Percentiles rank a stretch among this genome's conserved stretches.
These are phyloP conservation scores for Pogostemon cablin DNA, from an alignment of 257 asterid genomes.

Conservation along the genomic window DNA sequence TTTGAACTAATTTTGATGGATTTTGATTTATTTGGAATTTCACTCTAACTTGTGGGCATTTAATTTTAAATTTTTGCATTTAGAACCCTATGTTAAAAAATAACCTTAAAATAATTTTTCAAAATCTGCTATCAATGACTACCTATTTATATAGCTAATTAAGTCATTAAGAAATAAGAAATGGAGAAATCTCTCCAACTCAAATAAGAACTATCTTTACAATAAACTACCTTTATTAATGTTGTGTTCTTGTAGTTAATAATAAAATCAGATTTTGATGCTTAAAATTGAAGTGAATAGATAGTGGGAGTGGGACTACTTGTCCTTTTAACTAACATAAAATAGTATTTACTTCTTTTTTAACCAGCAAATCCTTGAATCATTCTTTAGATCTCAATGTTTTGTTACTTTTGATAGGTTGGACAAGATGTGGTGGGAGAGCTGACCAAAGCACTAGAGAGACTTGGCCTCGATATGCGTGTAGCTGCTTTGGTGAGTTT, in stretches of 20 bases:
- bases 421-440: slow-evolving; percentile 85
- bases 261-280: neutral
- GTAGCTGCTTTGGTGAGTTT: slow-evolving; percentile 80
- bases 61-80: neutral
- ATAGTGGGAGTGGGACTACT: neutral
- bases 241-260: neutral
- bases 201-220: neutral
- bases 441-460: slow-evolving; percentile 79
- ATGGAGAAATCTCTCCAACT: neutral
- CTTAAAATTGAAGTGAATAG: neutral
- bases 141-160: neutral
- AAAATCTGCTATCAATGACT: neutral
- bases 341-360: neutral
- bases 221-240: neutral
- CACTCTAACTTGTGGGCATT: neutral
- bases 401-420: slow-evolving; percentile 44
- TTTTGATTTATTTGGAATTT: neutral
- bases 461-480: slow-evolving; percentile 77
- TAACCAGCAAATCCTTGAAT: neutral
- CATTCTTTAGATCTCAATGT: slow-evolving; percentile 1
- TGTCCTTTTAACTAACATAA: neutral
- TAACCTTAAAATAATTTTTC: neutral
- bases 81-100: neutral
- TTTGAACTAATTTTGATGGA: neutral
- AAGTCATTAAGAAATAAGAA: neutral